A percentile compares a stretch with the other conserved stretches of the same genome.
Evolutionary conservation across 1,284 basidiomycete species (phyloP).

Genomic region (Pseudozyma flocculosa): DNA sequence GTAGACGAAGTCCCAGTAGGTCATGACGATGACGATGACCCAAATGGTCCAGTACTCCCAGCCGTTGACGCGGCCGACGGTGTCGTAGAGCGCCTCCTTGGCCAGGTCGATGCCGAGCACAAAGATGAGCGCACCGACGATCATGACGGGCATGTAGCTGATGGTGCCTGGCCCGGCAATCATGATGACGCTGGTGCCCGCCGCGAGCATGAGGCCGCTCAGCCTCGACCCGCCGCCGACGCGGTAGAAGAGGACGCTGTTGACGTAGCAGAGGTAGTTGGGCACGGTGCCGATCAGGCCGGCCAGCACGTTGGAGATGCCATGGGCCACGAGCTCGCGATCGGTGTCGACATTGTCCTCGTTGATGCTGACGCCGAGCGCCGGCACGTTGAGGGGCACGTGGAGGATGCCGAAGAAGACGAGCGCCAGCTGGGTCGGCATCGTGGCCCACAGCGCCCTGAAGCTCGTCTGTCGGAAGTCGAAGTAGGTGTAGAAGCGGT

Average conservation of each 20-base stretch:
- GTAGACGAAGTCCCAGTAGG: conserved; percentile 70
- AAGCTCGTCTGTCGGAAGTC: conserved; percentile 51
- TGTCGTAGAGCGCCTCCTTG: conserved; percentile 93
- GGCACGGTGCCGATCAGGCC: conserved; percentile 76
- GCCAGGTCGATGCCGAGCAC: conserved; percentile 91
- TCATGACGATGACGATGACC: conserved; percentile 73
- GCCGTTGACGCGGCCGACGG: conserved; percentile 72
- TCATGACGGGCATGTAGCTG: conserved; percentile 56
- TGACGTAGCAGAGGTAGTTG: conserved; percentile 62
- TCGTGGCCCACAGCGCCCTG: conserved; percentile 57
- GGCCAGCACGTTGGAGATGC: conserved; percentile 82
- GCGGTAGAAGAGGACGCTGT: conserved; percentile 70
- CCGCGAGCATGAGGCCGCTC: conserved; percentile 81
- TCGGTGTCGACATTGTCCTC: conserved; percentile 89
- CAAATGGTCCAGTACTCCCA: conserved; percentile 64
- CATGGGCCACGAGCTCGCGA: conserved; percentile 88
- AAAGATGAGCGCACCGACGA: conserved; percentile 80
- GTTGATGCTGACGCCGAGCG: conserved; percentile 86
- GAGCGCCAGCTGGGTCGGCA: conserved; percentile 61
- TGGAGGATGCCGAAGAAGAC: conserved; percentile 91
- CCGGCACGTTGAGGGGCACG: conserved; percentile 72
- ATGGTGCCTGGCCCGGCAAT: conserved; percentile 71
- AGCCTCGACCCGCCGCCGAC: conserved; percentile 84
- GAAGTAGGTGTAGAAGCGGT: conserved; percentile 57
- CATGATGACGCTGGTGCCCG: conserved; percentile 72